Evolutionary conservation across 192 early-diverging fungal species (phyloP), one percentile per base, ranked within the genome.

Genomic region (Coemansia javaensis): DNA sequence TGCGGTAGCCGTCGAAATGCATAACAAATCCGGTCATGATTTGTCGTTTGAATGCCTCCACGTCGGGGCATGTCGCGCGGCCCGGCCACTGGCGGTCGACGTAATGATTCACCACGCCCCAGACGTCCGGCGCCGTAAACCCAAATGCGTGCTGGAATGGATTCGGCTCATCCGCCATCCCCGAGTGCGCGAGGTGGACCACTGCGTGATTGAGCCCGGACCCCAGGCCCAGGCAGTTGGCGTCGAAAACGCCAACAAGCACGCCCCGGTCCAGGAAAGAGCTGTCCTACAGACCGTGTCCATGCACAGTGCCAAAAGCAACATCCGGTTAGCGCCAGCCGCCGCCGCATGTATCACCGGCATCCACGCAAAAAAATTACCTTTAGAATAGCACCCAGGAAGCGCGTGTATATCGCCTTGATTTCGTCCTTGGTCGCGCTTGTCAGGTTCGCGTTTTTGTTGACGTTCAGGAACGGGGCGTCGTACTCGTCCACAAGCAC

Each of bases 91-190:
- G 37, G 0, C 1, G 20, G 28, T 50, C 39, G 2, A 41, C 2
- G 10, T 23, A 50, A 1, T 32, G 12, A 21, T 32, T 25, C 0
- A 50, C 24, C 8, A 50, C 8, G 0, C 28, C 24, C 49, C 49
- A 40, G 12, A 41, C 14, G 22, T 50, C 49, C 4, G 40, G 37
- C 16, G 15, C 14, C 0, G 38, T 32, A n/a, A 50, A 50, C 7
- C 49, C 49, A 18, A 50, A 50, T 21, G 49, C 49, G 3, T n/a
- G n/a, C 18, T 50, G 39, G 23, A 51, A 51, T 4, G 49, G 49
- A 5, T 40, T 41, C 5, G 4, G 11, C 2, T 31, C 15, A 2
- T 17, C 2, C n/a, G 11, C 17, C 2, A 32, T 12, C 5, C 49
- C 49, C 8, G 49, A n/a, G 27, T 50, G 49, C 0, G 49, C 49